Evolutionary conservation across 805 yeast genomes (phyloP), one percentile per base, ranked within the genome.

Genomic region (Ogataea saltuana): DNA sequence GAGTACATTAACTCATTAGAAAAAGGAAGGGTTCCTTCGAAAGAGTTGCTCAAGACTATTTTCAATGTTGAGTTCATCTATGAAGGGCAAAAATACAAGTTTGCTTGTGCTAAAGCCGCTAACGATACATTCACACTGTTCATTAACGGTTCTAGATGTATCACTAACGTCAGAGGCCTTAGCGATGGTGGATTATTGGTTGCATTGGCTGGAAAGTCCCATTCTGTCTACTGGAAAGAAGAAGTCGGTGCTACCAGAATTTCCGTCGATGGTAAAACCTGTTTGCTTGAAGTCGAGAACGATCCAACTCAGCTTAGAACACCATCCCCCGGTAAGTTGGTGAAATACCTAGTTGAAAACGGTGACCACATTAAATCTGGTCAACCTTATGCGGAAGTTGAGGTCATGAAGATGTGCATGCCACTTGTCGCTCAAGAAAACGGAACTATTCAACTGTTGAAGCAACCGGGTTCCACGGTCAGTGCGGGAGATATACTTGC

Each of bases 401-500:
- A 93, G 71, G 99, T 93, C 54, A 93, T 93, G 99, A 93, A 93
- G 70, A 93, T 93, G 99, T 89, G 90, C 69, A 93, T 93, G 97
- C 97, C 99, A 39, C 76, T 93, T 58, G 72, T 90, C 60, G 91
- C 97, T 16, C 88, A 83, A 66, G 99, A 91, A 66, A 85, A 86
- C 59, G 99, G 99, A 76, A 74, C 78, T 45, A 87, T 90, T 41
- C 97, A 91, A 71, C 72, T 89, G 32, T 81, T 93, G 63, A 91
- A 93, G 68, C 99, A 93, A 71, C 98, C 99, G 8, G 99, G 99
- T 41, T 85, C 98, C n/a, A 88, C 95, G 20, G 85, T 93, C 46
- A 80, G 80, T 56, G 97, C 97, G 37, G 99, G 99, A 70, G 99
- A 93, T 61, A 91, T 95, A 48, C 78, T 93, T 63, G 99, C 97